phyloP scores from a whole-genome alignment of 768 basidiomycete species.

The Glaciozyma antarctica region DNA sequence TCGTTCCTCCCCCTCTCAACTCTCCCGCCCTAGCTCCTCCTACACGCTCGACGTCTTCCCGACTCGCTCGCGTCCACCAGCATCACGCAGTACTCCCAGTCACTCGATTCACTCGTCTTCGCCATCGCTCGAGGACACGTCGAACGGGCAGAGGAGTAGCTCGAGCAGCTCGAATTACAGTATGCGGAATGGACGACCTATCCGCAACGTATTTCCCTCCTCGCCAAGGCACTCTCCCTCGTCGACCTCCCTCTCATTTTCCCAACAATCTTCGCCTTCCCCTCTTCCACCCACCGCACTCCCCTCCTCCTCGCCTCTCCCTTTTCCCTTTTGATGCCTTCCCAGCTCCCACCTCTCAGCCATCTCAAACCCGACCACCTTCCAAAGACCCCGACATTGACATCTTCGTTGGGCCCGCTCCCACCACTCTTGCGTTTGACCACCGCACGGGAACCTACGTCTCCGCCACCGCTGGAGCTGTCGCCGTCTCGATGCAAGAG shows the following conservation, averaged over 20 bases:
- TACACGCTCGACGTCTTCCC: neutral
- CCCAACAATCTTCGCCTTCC: neutral
- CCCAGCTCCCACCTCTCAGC: neutral
- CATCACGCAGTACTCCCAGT: too few relatives aligned
- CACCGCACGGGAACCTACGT: neutral
- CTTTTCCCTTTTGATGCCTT: neutral
- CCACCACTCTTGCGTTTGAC: neutral
- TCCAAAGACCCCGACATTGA: neutral
- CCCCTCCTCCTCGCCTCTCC: neutral
- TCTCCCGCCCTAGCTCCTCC: neutral
- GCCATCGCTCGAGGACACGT: too few relatives aligned
- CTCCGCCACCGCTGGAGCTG: neutral
- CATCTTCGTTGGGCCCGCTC: neutral
- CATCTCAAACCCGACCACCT: neutral
- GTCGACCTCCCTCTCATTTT: neutral
- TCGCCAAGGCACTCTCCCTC: neutral
- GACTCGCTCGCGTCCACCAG: neutral
- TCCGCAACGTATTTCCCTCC: conserved; percentile 4
- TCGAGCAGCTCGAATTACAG: neutral
- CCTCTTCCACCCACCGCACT: neutral
- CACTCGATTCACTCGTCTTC: too few relatives aligned
- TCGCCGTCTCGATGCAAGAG: neutral
- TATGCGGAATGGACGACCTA: neutral
- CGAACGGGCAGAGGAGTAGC: neutral
- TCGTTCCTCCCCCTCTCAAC: neutral